These are phyloP conservation scores for Ceratocystis huliohia DNA, from an alignment of 2,329 filamentous ascomycete species.

Conservation along the genomic window DNA sequence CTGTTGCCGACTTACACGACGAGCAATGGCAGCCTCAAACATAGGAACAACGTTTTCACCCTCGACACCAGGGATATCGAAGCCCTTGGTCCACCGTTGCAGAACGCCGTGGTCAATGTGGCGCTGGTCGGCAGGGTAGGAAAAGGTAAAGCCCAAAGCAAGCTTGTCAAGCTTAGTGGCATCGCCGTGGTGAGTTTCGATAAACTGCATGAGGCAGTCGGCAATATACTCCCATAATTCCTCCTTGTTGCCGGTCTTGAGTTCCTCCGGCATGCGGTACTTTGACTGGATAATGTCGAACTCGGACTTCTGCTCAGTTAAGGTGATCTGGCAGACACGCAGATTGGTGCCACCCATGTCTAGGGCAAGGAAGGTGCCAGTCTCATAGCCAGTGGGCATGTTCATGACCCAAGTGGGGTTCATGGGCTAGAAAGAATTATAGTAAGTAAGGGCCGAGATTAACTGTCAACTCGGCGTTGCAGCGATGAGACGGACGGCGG, in stretches of 20 bases:
- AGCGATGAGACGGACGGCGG: background rate
- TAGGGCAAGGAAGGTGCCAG: constrained; percentile 74
- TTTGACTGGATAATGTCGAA: constrained; percentile 95
- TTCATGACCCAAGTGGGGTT: constrained; percentile 94
- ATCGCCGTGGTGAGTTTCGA: constrained; percentile 70
- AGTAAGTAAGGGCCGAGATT: background rate
- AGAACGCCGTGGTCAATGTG: constrained; percentile 87
- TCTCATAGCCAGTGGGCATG: constrained; percentile 76
- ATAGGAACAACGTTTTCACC: constrained; percentile 81
- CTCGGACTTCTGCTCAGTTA: constrained; percentile 76
- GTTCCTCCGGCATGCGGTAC: constrained; percentile 84
- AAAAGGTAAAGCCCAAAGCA: constrained; percentile 89
- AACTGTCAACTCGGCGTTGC: background rate
- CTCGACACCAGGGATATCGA: constrained; percentile 86
- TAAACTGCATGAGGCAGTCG: constrained; percentile 81
- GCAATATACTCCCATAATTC: constrained; percentile 93
- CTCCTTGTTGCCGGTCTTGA: constrained; percentile 72
- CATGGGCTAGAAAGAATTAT: constrained; percentile 59
- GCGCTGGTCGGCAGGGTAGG: constrained; percentile 83
- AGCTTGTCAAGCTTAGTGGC: constrained; percentile 48
- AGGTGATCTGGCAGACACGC: constrained; percentile 81
- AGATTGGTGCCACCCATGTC: constrained; percentile 97
- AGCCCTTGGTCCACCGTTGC: constrained; percentile 95
- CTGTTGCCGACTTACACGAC: constrained; percentile 30
- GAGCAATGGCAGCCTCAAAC: constrained; percentile 64